phyloP scores from a whole-genome alignment of 768 basidiomycete species.

The Suillus alpinus region DNA sequence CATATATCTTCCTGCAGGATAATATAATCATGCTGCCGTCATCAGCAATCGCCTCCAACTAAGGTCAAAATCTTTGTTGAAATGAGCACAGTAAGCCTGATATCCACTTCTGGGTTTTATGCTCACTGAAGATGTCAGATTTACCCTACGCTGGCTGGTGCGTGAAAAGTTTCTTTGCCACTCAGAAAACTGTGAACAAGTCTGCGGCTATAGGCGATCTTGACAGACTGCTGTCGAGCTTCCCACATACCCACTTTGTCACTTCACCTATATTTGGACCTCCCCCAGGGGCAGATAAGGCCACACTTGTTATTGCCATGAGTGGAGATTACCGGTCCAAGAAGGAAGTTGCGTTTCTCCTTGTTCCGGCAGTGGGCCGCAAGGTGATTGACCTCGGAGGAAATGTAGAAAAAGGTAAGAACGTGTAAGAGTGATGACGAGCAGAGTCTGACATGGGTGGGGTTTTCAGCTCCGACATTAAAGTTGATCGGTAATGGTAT shows the following conservation, averaged over 20 bases:
- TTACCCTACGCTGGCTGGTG: conserved; percentile 53
- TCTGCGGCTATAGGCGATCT: conserved; percentile 49
- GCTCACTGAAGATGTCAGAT: conserved; percentile 36
- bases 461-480: conserved; percentile 53
- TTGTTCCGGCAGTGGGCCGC: conserved; percentile 75
- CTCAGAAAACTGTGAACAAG: background rate
- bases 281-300: conserved; percentile 61
- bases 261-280: conserved; percentile 80
- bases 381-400: conserved; percentile 81
- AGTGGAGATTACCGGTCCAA: conserved; percentile 81
- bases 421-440: background rate
- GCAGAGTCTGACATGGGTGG: background rate
- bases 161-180: background rate
- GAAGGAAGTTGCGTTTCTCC: conserved; percentile 72
- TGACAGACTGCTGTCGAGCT: conserved; percentile 59
- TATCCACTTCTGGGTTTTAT: background rate
- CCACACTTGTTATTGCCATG: conserved; percentile 70
- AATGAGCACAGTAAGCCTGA: conserved; percentile 66
- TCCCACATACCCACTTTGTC: conserved; percentile 62
- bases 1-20: background rate
- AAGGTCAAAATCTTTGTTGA: conserved; percentile 79
- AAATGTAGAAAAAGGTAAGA: conserved; percentile 76
- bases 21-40: conserved; percentile 6
- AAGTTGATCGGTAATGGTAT: conserved; percentile 84
- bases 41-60: conserved; percentile 40